Conservation (phyloP, 2,329 filamentous ascomycete genomes). For the Pseudogymnoascus sp. region DNA sequence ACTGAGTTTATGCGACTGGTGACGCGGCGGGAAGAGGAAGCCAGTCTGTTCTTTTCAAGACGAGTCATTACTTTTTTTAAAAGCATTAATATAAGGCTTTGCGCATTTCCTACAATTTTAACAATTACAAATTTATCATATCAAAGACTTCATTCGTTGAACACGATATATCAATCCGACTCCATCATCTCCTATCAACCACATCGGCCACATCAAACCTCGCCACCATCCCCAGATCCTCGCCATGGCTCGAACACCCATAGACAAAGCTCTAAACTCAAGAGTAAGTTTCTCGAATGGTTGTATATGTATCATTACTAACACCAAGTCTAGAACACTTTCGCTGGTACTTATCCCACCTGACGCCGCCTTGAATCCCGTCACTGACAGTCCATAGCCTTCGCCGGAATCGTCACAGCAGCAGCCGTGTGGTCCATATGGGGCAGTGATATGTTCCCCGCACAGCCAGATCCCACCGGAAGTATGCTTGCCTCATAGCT, state of each 20-base stretch:
- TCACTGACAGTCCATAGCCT: conserved; percentile 45
- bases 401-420: conserved; percentile 73
- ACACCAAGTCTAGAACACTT: conserved; percentile 48
- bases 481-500: conserved; percentile 41
- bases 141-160: not conserved
- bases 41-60: conserved; percentile 4
- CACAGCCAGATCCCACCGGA: conserved; percentile 67
- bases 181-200: not conserved
- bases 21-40: conserved; percentile 5
- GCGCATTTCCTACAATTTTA: not conserved
- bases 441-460: conserved; percentile 77
- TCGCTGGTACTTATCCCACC: conserved; percentile 49
- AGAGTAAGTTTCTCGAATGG: conserved; percentile 43
- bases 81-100: not conserved
- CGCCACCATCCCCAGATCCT: conserved; percentile 5
- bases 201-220: not conserved
- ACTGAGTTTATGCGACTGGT: not conserved
- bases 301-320: conserved; percentile 6
- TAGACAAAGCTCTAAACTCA: conserved; percentile 63
- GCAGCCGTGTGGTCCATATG: conserved; percentile 80
- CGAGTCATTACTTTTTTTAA: not conserved
- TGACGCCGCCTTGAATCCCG: not conserved
- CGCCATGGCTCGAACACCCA: conserved; percentile 51
- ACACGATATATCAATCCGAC: not conserved
- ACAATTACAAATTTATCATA: not conserved